Percentiles rank a stretch among this genome's conserved stretches.
These are phyloP conservation scores for Mortierella polycephala DNA, from an alignment of 371 early-diverging fungal genomes.

Conservation along the genomic window DNA sequence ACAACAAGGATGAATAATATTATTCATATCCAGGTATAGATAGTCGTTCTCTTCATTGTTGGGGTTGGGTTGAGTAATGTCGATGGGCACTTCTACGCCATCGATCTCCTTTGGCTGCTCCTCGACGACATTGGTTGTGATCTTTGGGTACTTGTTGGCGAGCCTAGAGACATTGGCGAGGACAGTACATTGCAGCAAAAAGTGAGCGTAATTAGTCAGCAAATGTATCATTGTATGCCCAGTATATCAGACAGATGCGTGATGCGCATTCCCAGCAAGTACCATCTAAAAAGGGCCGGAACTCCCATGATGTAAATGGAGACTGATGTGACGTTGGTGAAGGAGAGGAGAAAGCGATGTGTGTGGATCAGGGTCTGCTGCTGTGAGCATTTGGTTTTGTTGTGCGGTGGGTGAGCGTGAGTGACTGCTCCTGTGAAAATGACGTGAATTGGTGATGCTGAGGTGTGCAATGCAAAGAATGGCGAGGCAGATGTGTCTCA, in stretches of 20 bases:
- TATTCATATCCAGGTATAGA: constrained; percentile 99
- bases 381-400: background rate
- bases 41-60: constrained; percentile 96
- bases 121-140: constrained; percentile 83
- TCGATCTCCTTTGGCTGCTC: constrained; percentile 75
- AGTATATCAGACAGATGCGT: no score
- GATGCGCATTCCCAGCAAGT: no score
- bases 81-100: constrained; percentile 83
- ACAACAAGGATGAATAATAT: constrained; percentile 99
- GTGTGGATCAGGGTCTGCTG: background rate
- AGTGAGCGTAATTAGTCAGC: background rate
- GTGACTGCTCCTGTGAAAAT: no score
- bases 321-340: background rate
- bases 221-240: background rate
- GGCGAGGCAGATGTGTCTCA: background rate
- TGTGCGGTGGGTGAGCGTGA: no score
- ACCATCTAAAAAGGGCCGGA: constrained; percentile 81
- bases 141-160: constrained; percentile 93
- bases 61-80: constrained; percentile 92
- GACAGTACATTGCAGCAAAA: background rate
- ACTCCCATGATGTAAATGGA: constrained; percentile 75
- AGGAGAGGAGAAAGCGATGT: background rate
- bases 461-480: no score
- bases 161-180: constrained; percentile 69
- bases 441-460: no score